These are phyloP conservation scores for Trichoderma oligosporum DNA, from an alignment of 2,329 filamentous ascomycete species.

Conservation along the genomic window DNA sequence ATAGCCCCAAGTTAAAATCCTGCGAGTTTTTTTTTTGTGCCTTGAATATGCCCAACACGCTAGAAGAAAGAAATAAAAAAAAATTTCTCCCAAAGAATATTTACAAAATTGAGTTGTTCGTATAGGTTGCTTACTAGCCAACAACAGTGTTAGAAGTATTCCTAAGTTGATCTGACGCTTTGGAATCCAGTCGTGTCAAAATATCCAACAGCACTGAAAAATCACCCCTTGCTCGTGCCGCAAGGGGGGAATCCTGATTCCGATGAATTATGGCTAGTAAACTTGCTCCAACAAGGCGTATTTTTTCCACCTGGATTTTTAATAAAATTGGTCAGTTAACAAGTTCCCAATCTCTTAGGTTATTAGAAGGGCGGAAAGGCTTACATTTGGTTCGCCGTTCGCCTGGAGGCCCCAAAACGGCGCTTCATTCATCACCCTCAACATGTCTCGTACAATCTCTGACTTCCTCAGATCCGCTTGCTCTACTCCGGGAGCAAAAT, in stretches of 20 bases:
- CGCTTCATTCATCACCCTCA: constrained; percentile 38
- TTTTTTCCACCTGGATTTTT: constrained; percentile 40
- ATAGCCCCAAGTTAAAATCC: background rate
- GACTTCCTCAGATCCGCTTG: constrained; percentile 37
- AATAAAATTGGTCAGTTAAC: too few relatives aligned
- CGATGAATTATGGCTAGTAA: constrained; percentile 39
- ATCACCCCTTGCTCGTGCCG: constrained; percentile 36
- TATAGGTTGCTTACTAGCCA: constrained; percentile 12
- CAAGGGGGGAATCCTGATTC: constrained; percentile 36
- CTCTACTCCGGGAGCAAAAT: constrained; percentile 30
- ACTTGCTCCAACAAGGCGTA: constrained; percentile 38
- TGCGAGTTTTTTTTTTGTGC: background rate
- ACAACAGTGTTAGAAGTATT: constrained; percentile 23
- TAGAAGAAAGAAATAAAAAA: background rate
- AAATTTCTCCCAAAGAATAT: constrained; percentile 2
- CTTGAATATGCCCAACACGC: background rate
- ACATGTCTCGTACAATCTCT: constrained; percentile 42
- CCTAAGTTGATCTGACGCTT: constrained; percentile 40
- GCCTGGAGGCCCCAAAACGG: constrained; percentile 42
- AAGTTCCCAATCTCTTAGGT: too few relatives aligned
- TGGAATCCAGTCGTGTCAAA: constrained; percentile 40
- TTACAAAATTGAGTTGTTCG: background rate
- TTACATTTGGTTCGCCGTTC: constrained; percentile 40
- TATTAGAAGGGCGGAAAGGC: constrained; percentile 18
- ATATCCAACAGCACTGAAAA: constrained; percentile 40